Percentiles rank a stretch among this genome's conserved stretches.
Evolutionary conservation across 2,329 filamentous ascomycete genomes (phyloP).

Genomic region (Fusarium albidum): DNA sequence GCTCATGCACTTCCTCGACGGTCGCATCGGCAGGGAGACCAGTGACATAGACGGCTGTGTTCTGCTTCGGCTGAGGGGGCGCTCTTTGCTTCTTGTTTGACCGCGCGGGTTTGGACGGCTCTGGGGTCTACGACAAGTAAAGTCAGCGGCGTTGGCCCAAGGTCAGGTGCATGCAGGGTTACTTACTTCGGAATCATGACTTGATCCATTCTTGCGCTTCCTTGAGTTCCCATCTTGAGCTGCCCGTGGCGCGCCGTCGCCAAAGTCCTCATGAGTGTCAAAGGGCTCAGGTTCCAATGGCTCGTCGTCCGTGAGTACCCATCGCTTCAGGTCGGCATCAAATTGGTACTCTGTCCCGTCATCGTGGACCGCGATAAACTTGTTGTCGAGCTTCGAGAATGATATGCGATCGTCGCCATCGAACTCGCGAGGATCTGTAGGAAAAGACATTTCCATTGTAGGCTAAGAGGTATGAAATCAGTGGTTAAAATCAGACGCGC

Average conservation of each 20-base stretch:
- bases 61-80: slow-evolving; percentile 66
- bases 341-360: slow-evolving; percentile 88
- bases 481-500: not conserved
- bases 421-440: slow-evolving; percentile 72
- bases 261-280: slow-evolving; percentile 50
- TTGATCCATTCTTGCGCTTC: slow-evolving; percentile 55
- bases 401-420: slow-evolving; percentile 83
- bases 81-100: slow-evolving; percentile 57
- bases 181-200: slow-evolving; percentile 54
- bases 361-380: slow-evolving; percentile 84
- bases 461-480: not conserved
- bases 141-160: slow-evolving; percentile 16
- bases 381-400: slow-evolving; percentile 82
- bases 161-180: not conserved
- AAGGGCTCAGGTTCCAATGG: slow-evolving; percentile 47
- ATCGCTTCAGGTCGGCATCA: slow-evolving; percentile 74
- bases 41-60: slow-evolving; percentile 92
- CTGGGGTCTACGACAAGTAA: slow-evolving; percentile 30
- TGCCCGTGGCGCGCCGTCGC: slow-evolving; percentile 37
- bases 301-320: slow-evolving; percentile 71
- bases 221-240: slow-evolving; percentile 39
- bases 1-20: slow-evolving; percentile 79
- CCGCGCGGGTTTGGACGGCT: slow-evolving; percentile 48
- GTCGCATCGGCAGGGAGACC: slow-evolving; percentile 83
- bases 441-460: slow-evolving; percentile 54